These are phyloP conservation scores for Paramecium tetraurelia DNA, from an alignment of 73 alveolate species.

Conservation along the genomic window DNA sequence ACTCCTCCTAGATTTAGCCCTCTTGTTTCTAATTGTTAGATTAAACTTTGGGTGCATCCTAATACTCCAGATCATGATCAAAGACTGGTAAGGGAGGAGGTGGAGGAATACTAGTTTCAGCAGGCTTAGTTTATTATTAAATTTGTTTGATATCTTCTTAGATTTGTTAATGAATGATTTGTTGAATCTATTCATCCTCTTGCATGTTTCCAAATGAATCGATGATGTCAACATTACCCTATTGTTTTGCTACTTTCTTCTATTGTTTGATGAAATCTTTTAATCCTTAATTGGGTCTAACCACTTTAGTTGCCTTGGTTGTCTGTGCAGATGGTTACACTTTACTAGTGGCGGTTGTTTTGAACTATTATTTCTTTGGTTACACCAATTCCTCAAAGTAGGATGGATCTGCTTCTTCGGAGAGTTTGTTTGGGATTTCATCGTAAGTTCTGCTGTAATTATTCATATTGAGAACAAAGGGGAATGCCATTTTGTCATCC, in stretches of 20 bases:
- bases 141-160: neutral
- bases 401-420: slow-evolving; percentile 61
- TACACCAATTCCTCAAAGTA: neutral
- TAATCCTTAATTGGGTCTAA: neutral
- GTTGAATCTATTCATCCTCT: neutral
- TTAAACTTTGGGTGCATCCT: neutral
- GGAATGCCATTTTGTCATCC: slow-evolving; percentile 81
- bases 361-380: slow-evolving; percentile 7
- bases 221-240: neutral
- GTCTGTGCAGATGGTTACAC: neutral
- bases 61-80: neutral
- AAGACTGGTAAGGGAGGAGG: neutral
- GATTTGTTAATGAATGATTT: neutral
- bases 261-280: neutral
- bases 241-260: neutral
- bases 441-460: slow-evolving; percentile 72
- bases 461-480: slow-evolving; percentile 79
- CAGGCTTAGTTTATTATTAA: neutral
- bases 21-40: neutral
- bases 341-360: neutral
- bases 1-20: neutral
- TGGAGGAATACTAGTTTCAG: neutral
- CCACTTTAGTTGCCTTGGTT: neutral
- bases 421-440: slow-evolving; percentile 54
- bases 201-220: neutral